Conservation (phyloP, 257 asterid species). For the Petunia axillaris region DNA sequence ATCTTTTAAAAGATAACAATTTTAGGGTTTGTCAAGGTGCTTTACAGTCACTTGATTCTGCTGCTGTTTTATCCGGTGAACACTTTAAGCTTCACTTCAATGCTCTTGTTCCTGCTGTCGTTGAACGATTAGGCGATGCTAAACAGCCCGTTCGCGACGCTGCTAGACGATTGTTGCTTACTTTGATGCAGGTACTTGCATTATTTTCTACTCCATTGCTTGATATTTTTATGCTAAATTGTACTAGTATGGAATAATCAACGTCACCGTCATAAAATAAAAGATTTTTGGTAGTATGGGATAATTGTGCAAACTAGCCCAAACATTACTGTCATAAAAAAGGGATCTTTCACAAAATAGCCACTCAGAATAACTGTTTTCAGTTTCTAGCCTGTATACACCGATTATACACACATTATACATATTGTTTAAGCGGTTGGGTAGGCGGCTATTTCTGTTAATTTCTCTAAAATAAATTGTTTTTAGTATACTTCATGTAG, state of each 20-base stretch:
- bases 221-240: neutral
- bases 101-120: slow-evolving; percentile 93
- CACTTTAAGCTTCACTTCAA: slow-evolving; percentile 94
- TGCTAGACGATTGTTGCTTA: slow-evolving; percentile 78
- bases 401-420: too few relatives aligned
- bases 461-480: neutral
- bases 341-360: too few relatives aligned
- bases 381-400: too few relatives aligned
- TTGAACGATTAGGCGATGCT: slow-evolving; percentile 88
- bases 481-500: neutral
- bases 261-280: too few relatives aligned
- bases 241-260: too few relatives aligned
- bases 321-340: too few relatives aligned
- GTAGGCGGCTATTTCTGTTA: too few relatives aligned
- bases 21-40: slow-evolving; percentile 96
- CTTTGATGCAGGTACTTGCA: slow-evolving; percentile 87
- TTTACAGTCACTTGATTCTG: slow-evolving; percentile 90
- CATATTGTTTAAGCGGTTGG: too few relatives aligned
- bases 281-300: too few relatives aligned
- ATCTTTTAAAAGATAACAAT: slow-evolving; percentile 96
- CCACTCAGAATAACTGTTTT: too few relatives aligned
- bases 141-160: slow-evolving; percentile 98
- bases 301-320: too few relatives aligned
- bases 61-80: slow-evolving; percentile 96
- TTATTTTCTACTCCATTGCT: neutral